Conservation (phyloP, 768 basidiomycete species). For the Lentinula lateritia region DNA sequence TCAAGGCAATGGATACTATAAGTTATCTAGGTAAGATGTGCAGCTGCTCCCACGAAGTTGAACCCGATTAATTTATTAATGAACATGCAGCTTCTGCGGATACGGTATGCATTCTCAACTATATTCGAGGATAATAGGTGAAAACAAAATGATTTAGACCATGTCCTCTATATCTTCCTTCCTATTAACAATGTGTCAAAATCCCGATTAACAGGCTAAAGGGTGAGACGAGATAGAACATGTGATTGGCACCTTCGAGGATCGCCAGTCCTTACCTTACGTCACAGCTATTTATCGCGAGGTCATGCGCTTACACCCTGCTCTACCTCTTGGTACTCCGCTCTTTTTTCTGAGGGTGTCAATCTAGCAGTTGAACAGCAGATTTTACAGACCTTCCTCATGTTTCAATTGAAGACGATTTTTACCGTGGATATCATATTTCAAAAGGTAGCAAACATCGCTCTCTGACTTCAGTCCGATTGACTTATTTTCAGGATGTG, state of each 20-base stretch:
- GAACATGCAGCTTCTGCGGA: background rate
- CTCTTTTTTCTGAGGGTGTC: no score
- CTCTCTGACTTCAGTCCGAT: background rate
- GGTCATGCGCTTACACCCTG: background rate
- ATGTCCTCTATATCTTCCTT: slow-evolving; percentile 7
- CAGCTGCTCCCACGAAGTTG: background rate
- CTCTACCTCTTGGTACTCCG: background rate
- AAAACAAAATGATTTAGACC: background rate
- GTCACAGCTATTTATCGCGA: background rate
- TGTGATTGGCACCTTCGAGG: background rate
- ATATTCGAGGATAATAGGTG: no score
- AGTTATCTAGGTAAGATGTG: background rate
- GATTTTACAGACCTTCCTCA: slow-evolving; percentile 7
- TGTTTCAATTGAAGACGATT: slow-evolving; percentile 14
- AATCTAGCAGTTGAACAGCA: no score
- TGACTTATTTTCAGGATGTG: background rate
- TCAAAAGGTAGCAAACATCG: slow-evolving; percentile 15
- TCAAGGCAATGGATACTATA: background rate
- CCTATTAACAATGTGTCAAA: slow-evolving; percentile 9
- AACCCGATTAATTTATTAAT: background rate
- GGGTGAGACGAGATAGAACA: background rate
- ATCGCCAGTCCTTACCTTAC: background rate
- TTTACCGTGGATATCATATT: slow-evolving; percentile 11
- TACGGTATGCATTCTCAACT: background rate
- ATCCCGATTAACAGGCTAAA: background rate